Conservation (phyloP, 2,329 filamentous ascomycete genomes). For the Fusarium vanettenii region DNA sequence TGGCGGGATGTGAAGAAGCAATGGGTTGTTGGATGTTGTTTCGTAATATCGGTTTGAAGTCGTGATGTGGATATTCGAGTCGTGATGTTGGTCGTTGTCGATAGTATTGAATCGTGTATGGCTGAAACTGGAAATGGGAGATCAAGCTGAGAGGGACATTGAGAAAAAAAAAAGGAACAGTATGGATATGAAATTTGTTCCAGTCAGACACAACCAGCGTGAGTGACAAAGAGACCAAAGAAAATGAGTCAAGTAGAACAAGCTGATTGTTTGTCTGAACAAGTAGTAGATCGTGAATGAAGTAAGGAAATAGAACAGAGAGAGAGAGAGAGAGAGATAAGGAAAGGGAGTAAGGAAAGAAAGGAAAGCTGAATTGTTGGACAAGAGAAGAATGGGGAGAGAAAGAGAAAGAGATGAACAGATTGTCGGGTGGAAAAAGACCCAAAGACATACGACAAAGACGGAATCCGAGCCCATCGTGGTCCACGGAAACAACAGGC, state of each 20-base stretch:
- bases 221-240: not conserved
- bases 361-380: not conserved
- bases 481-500: not conserved
- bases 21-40: not conserved
- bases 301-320: not conserved
- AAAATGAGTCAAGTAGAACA: not conserved
- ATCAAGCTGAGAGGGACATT: not conserved
- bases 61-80: not conserved
- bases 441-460: not conserved
- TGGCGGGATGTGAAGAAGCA: conserved; percentile 6
- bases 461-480: not conserved
- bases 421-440: not conserved
- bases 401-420: not conserved
- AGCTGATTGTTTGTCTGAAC: not conserved
- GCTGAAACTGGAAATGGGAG: not conserved
- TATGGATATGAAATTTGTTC: not conserved
- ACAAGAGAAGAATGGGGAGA: not conserved
- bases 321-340: not conserved
- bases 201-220: not conserved
- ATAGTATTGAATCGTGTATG: not conserved
- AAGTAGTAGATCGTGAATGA: not conserved
- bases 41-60: not conserved
- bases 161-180: not conserved
- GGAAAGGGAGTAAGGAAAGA: not conserved
- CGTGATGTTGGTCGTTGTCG: not conserved